Evolutionary conservation across 768 basidiomycete genomes (phyloP).

Genomic region (Rhodotorula toruloides): DNA sequence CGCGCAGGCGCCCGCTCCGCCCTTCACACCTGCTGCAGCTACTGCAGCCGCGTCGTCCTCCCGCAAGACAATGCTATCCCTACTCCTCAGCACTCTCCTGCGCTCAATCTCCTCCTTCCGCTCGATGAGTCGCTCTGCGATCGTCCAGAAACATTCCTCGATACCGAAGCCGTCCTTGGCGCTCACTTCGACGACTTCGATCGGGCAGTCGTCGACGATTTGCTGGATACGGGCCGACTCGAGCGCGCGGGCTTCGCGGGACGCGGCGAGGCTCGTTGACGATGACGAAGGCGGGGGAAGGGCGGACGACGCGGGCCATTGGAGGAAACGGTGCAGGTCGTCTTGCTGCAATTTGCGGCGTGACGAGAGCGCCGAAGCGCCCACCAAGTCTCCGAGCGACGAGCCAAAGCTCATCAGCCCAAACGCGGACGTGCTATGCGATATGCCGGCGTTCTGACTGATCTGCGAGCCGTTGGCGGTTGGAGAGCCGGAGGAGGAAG

Average conservation of each 20-base stretch:
- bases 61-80: slow-evolving; percentile 71
- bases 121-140: slow-evolving; percentile 73
- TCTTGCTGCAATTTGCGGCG: no score
- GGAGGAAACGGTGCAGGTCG: no score
- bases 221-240: slow-evolving; percentile 67
- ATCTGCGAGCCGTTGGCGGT: not conserved
- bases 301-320: no score
- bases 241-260: slow-evolving; percentile 44
- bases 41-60: slow-evolving; percentile 25
- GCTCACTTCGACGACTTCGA: slow-evolving; percentile 85
- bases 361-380: no score
- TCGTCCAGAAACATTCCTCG: slow-evolving; percentile 67
- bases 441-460: no score
- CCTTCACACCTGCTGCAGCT: no score
- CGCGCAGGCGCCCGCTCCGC: slow-evolving; percentile 18
- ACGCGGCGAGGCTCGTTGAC: slow-evolving; percentile 50
- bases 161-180: slow-evolving; percentile 83
- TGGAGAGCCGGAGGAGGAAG: no score
- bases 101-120: slow-evolving; percentile 72
- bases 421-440: not conserved
- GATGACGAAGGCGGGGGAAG: no score
- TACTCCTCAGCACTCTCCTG: slow-evolving; percentile 71
- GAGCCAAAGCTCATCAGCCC: not conserved
- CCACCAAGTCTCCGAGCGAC: no score
- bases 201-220: slow-evolving; percentile 55